A percentile compares a stretch with the other conserved stretches of the same genome.
Evolutionary conservation across 805 yeast genomes (phyloP).

Genomic region (Metschnikowia sp.): DNA sequence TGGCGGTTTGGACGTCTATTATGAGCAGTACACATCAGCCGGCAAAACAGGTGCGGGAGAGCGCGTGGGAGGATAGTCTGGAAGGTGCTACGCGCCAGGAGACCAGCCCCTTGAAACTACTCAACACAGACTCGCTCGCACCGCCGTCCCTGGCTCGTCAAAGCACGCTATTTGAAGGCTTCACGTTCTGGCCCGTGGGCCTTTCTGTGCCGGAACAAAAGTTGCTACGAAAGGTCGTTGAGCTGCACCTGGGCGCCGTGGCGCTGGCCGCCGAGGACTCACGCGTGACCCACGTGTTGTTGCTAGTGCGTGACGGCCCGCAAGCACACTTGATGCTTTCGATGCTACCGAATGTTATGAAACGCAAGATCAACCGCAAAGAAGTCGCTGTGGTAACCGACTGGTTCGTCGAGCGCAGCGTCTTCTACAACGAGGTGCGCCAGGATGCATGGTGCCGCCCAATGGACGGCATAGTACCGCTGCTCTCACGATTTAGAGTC

Average conservation of each 20-base stretch:
- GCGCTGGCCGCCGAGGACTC: conserved; percentile 17
- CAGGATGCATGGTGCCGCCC: conserved; percentile 67
- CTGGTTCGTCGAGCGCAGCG: conserved; percentile 75
- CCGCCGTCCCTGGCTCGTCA: conserved; percentile 1
- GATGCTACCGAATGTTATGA: conserved; percentile 24
- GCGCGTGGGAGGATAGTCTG: conserved; percentile 25
- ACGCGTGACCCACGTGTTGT: conserved; percentile 29
- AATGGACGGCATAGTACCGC: conserved; percentile 31
- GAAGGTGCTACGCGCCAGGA: conserved; percentile 1
- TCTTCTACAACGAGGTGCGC: conserved; percentile 49
- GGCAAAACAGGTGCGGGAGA: conserved; percentile 15
- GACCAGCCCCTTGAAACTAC: too few species aligned
- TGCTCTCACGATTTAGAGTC: conserved; percentile 29
- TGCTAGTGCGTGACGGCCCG: conserved; percentile 31
- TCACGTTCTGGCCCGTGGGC: conserved; percentile 41
- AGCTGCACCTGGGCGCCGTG: conserved; percentile 43
- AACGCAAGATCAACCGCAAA: conserved; percentile 18
- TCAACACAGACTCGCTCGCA: not conserved
- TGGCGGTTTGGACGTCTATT: conserved; percentile 44
- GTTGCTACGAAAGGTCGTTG: conserved; percentile 41
- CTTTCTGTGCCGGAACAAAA: conserved; percentile 36
- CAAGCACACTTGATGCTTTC: conserved; percentile 26
- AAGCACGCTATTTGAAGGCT: conserved; percentile 37
- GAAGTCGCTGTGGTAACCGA: conserved; percentile 54
- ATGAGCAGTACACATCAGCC: conserved; percentile 26